Conservation (phyloP, 768 basidiomycete genomes). For the Lentinula sp. region DNA sequence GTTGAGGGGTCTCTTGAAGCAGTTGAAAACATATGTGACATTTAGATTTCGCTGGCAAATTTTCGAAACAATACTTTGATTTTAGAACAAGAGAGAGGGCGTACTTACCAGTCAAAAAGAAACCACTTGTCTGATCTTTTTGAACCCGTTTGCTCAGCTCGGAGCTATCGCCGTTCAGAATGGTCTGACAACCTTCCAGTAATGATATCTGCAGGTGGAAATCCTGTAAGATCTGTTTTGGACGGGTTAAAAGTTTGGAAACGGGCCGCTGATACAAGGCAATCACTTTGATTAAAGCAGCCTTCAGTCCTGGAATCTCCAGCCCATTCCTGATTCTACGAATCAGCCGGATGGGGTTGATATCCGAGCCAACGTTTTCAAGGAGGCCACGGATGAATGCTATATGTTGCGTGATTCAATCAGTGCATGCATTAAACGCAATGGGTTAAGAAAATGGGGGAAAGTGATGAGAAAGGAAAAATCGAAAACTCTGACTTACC, state of each 20-base stretch:
- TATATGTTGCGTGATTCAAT: slow-evolving; percentile 20
- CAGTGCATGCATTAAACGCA: background rate
- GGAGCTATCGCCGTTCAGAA: slow-evolving; percentile 78
- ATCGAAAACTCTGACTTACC: slow-evolving; percentile 34
- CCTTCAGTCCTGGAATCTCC: slow-evolving; percentile 93
- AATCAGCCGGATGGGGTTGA: slow-evolving; percentile 91
- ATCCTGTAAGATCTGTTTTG: slow-evolving; percentile 69
- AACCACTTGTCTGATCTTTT: slow-evolving; percentile 73
- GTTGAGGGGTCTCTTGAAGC: slow-evolving; percentile 51
- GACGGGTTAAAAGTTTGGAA: background rate
- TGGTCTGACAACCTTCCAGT: slow-evolving; percentile 86
- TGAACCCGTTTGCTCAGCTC: slow-evolving; percentile 66
- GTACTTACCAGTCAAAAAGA: slow-evolving; percentile 63
- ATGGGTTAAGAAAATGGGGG: background rate
- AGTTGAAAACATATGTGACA: slow-evolving; percentile 67
- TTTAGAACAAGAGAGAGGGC: background rate
- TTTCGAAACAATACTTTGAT: background rate
- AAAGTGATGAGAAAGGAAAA: no score
- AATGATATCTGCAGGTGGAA: slow-evolving; percentile 93
- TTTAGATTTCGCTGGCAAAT: slow-evolving; percentile 44
- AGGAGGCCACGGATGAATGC: slow-evolving; percentile 93
- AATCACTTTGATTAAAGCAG: slow-evolving; percentile 75
- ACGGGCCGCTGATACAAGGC: background rate
- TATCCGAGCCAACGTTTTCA: slow-evolving; percentile 94
- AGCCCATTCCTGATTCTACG: slow-evolving; percentile 93